Conservation (phyloP, 176 grass and related monocot genomes). For the Eleusine coracana region DNA sequence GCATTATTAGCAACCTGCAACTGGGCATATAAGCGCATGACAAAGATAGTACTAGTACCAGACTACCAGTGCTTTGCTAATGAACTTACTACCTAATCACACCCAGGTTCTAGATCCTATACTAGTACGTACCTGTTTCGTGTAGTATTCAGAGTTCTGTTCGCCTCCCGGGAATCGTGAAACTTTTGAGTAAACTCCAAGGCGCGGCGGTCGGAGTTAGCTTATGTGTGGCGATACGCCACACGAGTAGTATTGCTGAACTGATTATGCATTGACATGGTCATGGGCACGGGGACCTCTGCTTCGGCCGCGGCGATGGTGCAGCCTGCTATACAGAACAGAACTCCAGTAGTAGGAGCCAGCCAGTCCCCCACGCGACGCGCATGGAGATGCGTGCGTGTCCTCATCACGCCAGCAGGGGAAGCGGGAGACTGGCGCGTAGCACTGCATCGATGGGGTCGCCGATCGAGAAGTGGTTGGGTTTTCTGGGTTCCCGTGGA, state of each 20-base stretch:
- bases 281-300: constrained; percentile 14
- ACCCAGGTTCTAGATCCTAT: neutral
- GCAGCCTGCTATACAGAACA: neutral
- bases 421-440: constrained; percentile 22
- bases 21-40: neutral
- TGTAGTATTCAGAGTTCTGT: neutral
- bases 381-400: constrained; percentile 30
- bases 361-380: neutral
- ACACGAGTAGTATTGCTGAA: neutral
- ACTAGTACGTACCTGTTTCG: neutral
- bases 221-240: neutral
- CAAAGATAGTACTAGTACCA: neutral
- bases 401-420: neutral
- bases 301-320: neutral
- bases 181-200: neutral
- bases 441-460: neutral
- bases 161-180: neutral
- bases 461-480: neutral
- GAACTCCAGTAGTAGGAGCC: too few species aligned
- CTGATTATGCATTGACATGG: neutral
- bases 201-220: neutral
- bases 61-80: neutral
- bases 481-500: neutral
- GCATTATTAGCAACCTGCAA: neutral
- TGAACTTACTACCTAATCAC: neutral